Percentiles rank a stretch among this genome's conserved stretches.
Evolutionary conservation across 352 stramenopile genomes (phyloP).

Genomic region (Phytophthora sojae): DNA sequence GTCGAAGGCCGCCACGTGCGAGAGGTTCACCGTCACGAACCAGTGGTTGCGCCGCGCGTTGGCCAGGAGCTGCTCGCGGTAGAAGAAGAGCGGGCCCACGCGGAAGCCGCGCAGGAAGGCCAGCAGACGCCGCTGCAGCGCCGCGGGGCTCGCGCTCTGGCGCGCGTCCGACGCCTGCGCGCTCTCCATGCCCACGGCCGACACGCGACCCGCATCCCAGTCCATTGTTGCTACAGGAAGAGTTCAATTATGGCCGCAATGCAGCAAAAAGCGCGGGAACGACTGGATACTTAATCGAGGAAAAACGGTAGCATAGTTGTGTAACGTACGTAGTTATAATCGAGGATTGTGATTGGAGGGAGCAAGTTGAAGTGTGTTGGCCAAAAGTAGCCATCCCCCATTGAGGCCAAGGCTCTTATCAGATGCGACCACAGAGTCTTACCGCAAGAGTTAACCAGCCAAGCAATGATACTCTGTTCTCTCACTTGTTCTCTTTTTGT

Average conservation of each 20-base stretch:
- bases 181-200: conserved; percentile 84
- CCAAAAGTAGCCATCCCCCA: neutral
- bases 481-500: too few relatives aligned
- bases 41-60: conserved; percentile 81
- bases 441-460: too few relatives aligned
- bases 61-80: conserved; percentile 90
- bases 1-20: conserved; percentile 88
- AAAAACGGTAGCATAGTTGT: too few relatives aligned
- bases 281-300: neutral
- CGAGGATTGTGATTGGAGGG: too few relatives aligned
- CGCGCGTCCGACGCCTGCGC: conserved; percentile 59
- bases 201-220: conserved; percentile 83
- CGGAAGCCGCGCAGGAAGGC: conserved; percentile 91
- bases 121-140: conserved; percentile 71
- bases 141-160: conserved; percentile 56
- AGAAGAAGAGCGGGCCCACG: conserved; percentile 87
- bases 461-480: too few relatives aligned
- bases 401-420: too few relatives aligned
- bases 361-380: conserved; percentile 4
- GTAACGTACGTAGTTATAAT: too few relatives aligned
- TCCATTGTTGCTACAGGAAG: conserved; percentile 54
- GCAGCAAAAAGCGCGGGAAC: too few relatives aligned
- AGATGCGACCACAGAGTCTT: too few relatives aligned
- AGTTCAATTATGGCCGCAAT: too few relatives aligned
- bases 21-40: conserved; percentile 86